These are phyloP conservation scores for Fusarium chuoi DNA, from an alignment of 2,329 filamentous ascomycete species.

Conservation along the genomic window DNA sequence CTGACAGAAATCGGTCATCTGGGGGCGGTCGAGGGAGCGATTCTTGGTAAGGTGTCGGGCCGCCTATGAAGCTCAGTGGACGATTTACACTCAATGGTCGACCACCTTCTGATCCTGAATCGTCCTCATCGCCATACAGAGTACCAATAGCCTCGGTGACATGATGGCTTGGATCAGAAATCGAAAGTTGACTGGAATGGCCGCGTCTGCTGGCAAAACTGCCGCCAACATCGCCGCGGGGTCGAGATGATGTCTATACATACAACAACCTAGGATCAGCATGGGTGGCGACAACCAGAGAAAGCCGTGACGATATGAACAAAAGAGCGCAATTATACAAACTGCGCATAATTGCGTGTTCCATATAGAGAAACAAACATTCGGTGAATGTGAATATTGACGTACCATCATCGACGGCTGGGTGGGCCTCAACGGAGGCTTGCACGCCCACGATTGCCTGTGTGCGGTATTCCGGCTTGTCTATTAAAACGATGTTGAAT, in stretches of 20 bases:
- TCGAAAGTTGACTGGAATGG: conserved; percentile 68
- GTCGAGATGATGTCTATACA: conserved; percentile 66
- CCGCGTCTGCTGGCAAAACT: conserved; percentile 69
- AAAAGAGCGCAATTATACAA: neutral
- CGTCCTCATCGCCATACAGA: conserved; percentile 82
- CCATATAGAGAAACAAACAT: conserved; percentile 1
- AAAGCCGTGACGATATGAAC: conserved; percentile 6
- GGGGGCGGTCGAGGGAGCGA: conserved; percentile 53
- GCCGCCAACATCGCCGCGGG: conserved; percentile 64
- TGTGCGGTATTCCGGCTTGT: conserved; percentile 39
- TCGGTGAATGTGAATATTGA: conserved; percentile 38
- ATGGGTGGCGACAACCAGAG: conserved; percentile 28
- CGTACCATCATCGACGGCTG: conserved; percentile 62
- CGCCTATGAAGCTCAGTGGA: conserved; percentile 78
- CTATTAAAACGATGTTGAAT: conserved; percentile 38
- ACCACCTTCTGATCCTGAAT: conserved; percentile 64
- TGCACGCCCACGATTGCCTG: conserved; percentile 47
- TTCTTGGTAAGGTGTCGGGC: conserved; percentile 62
- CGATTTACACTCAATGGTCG: conserved; percentile 75
- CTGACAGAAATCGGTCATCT: conserved; percentile 46
- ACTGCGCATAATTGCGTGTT: neutral
- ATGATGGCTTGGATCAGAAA: conserved; percentile 92
- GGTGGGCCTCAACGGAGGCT: conserved; percentile 52
- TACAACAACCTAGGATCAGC: conserved; percentile 37
- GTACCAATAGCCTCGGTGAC: conserved; percentile 94